phyloP scores from a whole-genome alignment of 306 rosid species.

The Castanea sativa region DNA sequence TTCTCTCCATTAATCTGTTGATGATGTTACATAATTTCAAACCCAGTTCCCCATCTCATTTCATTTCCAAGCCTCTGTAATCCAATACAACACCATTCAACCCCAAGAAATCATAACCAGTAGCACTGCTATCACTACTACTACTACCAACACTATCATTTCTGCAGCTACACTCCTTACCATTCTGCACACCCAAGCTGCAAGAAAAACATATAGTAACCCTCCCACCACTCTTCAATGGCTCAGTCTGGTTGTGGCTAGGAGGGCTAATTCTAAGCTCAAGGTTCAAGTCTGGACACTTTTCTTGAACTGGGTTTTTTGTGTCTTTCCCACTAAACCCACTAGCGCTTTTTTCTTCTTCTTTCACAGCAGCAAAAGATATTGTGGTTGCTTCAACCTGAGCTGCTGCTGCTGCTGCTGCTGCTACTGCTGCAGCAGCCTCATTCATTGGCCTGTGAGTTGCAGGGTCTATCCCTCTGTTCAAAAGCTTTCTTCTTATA shows the following conservation, averaged over 20 bases:
- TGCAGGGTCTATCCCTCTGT: slow-evolving; percentile 90
- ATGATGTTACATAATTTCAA: slow-evolving; percentile 12
- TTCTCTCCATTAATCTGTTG: slow-evolving; percentile 10
- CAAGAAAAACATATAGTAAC: slow-evolving; percentile 39
- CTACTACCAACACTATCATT: slow-evolving; percentile 17
- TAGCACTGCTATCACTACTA: slow-evolving; percentile 19
- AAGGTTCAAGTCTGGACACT: slow-evolving; percentile 83
- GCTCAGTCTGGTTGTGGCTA: slow-evolving; percentile 32
- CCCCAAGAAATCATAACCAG: slow-evolving; percentile 85
- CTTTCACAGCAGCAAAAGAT: slow-evolving; percentile 53
- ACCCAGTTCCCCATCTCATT: slow-evolving; percentile 27
- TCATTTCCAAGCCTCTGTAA: slow-evolving; percentile 86
- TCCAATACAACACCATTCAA: slow-evolving; percentile 67
- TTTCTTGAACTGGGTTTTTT: slow-evolving; percentile 31
- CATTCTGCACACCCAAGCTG: slow-evolving; percentile 50
- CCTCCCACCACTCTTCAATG: slow-evolving; percentile 37
- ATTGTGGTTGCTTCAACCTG: slow-evolving; percentile 42
- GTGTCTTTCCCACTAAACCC: slow-evolving; percentile 23
- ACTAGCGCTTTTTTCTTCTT: slow-evolving; percentile 38
- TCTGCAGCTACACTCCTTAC: slow-evolving; percentile 52
- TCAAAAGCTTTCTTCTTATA: slow-evolving; percentile 90
- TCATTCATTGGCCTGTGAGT: slow-evolving; percentile 76
- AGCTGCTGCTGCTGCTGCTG: slow-evolving; percentile 6
- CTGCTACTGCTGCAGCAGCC: background rate
- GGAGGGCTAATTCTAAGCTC: slow-evolving; percentile 92